Evolutionary conservation across 2,329 filamentous ascomycete species (phyloP).

Genomic region (Chaetomiaceae sp.): DNA sequence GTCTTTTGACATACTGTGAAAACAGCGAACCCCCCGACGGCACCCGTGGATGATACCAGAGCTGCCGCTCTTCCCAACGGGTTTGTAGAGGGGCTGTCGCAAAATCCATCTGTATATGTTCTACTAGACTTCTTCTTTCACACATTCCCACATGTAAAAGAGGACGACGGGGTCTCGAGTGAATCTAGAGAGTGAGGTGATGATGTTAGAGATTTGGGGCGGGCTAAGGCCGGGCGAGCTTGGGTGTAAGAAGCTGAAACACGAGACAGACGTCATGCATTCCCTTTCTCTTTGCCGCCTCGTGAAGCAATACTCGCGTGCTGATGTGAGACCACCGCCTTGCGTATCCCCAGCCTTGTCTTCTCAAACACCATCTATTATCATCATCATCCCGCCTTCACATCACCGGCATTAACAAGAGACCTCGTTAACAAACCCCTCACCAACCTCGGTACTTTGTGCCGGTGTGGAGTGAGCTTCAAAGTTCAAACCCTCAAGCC

Average conservation of each 20-base stretch:
- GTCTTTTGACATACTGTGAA: neutral
- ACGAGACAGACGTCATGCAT: neutral
- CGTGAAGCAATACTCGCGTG: neutral
- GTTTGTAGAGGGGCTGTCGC: neutral
- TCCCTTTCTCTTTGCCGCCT: neutral
- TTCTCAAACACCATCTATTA: neutral
- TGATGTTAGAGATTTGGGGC: neutral
- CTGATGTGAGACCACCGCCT: neutral
- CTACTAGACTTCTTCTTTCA: constrained; percentile 2
- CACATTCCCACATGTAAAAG: neutral
- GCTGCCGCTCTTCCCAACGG: neutral
- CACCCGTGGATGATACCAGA: neutral
- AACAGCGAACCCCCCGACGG: neutral
- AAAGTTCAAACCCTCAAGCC: too few species aligned
- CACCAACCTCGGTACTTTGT: too few species aligned
- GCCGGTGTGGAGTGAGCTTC: too few species aligned
- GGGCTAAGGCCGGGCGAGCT: too few species aligned
- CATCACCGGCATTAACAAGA: too few species aligned
- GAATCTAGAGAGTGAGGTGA: neutral
- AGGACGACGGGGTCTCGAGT: neutral
- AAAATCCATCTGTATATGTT: constrained; percentile 13
- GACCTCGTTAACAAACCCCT: too few species aligned
- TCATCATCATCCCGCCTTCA: too few species aligned
- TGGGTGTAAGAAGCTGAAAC: constrained; percentile 7
- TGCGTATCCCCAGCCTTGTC: too few species aligned